Evolutionary conservation across 73 alveolate species (phyloP), one percentile per base, ranked within the genome.

Genomic region (Effrenium voratum): DNA sequence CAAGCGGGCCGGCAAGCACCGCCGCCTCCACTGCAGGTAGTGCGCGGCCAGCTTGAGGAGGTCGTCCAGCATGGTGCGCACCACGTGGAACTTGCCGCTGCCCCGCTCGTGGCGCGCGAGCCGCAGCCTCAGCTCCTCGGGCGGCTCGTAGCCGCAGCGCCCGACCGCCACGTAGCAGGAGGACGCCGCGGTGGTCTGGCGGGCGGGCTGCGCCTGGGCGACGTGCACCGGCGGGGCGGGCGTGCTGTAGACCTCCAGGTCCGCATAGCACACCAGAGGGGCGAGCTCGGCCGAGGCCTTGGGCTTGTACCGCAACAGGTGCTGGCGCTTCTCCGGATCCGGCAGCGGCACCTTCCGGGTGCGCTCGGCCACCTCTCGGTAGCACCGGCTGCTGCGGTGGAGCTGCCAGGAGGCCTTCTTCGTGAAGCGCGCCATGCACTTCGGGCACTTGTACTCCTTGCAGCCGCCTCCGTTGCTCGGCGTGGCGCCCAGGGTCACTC

Each of bases 11-110:
- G 82, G 82, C 10, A 70, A 28, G 82, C 38, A 36, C 49, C 45
- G 49, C 82, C 38, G n/a, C 82, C 38, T 70, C 82, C 82, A 70
- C 82, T 36, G 82, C 49, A 70, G 24, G 82, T 70, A 70, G 10
- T 30, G 82, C 47, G n/a, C 82, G 32, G 49, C 82, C 82, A 36
- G 49, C 38, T 46, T 44, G 12, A 44, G 82, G 34, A 36, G n/a
- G 49, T 70, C 82, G 34, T 26, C 24, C 82, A 70, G 82, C 82
- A 70, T 34, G 82, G 49, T 44, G 49, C 38, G 49, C 82, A 70
- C 82, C 13, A 46, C 82, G 13, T 44, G 49, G 82, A 70, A 70
- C 4, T 46, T 44, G 82, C 38, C 49, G 49, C 38, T 46, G 10
- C 82, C 82, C 10, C n/a, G 49, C 47, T 70, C 82, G 32, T 46